Conservation (phyloP, 768 basidiomycete species). For the Mycena olivaceomarginata region DNA sequence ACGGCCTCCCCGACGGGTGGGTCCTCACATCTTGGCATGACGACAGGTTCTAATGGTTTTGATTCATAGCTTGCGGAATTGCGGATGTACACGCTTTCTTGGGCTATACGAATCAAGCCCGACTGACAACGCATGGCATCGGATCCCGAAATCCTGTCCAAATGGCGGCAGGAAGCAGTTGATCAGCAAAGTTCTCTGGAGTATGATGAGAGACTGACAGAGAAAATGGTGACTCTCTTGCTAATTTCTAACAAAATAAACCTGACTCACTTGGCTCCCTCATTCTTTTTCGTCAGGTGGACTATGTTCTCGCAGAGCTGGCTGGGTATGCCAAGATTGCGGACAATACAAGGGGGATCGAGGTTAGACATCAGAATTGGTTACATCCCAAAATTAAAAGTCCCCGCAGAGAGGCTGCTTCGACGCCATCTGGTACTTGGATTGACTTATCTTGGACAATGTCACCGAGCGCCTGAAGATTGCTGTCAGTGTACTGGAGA, state of each 20-base stretch:
- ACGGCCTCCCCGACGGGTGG: too few relatives aligned
- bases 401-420: slow-evolving; percentile 31
- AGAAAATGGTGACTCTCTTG: slow-evolving; percentile 11
- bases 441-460: slow-evolving; percentile 41
- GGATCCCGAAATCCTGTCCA: slow-evolving; percentile 23
- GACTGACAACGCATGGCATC: slow-evolving; percentile 36
- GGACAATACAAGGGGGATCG: slow-evolving; percentile 38
- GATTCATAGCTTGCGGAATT: slow-evolving; percentile 23
- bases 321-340: slow-evolving; percentile 30
- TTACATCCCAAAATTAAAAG: neutral
- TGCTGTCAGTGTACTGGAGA: slow-evolving; percentile 41
- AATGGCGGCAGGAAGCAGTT: slow-evolving; percentile 36
- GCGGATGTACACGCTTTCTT: slow-evolving; percentile 38
- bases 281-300: slow-evolving; percentile 15
- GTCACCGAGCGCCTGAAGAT: slow-evolving; percentile 27
- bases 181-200: slow-evolving; percentile 3
- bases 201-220: neutral
- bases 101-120: slow-evolving; percentile 36
- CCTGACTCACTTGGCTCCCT: neutral
- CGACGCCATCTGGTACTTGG: slow-evolving; percentile 45
- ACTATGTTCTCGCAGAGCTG: slow-evolving; percentile 44
- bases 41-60: too few relatives aligned
- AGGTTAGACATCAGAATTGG: neutral
- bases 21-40: too few relatives aligned
- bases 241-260: neutral